These are phyloP conservation scores for Linnemannia exigua DNA, from an alignment of 192 early-diverging fungal species.

Conservation along the genomic window DNA sequence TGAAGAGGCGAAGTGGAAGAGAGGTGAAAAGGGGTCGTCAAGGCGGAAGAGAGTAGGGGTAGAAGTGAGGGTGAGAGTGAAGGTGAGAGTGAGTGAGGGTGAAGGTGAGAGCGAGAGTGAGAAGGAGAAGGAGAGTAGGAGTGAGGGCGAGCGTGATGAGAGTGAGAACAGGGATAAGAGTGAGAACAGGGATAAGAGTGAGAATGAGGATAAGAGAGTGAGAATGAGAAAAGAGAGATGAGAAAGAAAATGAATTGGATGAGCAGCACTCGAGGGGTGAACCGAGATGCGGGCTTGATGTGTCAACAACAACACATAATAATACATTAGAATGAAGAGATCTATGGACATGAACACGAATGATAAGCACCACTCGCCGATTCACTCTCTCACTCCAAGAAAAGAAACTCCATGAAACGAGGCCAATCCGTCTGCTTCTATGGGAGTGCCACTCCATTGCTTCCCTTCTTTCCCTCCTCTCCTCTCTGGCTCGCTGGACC, in stretches of 20 bases:
- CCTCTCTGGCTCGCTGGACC: too few relatives aligned
- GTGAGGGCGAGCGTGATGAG: background rate
- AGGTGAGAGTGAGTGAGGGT: background rate
- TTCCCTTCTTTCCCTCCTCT: too few relatives aligned
- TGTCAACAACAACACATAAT: too few relatives aligned
- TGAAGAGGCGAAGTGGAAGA: background rate
- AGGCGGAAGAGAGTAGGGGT: background rate
- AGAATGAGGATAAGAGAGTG: background rate
- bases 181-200: background rate
- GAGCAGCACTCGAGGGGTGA: background rate
- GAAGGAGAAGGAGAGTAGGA: background rate
- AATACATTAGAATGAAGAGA: too few relatives aligned
- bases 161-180: too few relatives aligned
- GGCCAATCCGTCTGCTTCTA: too few relatives aligned
- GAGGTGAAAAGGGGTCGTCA: background rate
- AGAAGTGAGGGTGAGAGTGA: background rate
- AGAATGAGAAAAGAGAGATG: background rate
- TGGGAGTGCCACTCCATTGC: too few relatives aligned
- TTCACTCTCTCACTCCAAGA: too few relatives aligned
- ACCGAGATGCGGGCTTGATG: too few relatives aligned
- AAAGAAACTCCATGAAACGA: too few relatives aligned
- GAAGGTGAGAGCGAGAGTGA: background rate
- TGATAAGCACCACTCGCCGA: too few relatives aligned
- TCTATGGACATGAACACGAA: too few relatives aligned
- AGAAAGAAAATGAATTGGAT: background rate